Base-by-base conservation (phyloP, 805 yeast genomes). In the Candida insectorum region DNA sequence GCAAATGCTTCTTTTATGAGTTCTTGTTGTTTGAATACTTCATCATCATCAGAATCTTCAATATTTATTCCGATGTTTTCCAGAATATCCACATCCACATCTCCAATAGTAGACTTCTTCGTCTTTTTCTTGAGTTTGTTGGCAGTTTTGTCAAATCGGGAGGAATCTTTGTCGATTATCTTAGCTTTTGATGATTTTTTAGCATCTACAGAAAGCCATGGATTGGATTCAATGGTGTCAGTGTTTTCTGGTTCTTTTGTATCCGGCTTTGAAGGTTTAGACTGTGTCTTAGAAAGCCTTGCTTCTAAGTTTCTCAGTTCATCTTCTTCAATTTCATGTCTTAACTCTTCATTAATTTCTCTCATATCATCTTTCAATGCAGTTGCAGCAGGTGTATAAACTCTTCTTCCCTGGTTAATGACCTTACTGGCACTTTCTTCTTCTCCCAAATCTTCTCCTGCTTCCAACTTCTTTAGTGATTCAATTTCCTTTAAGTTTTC, bases 1-100 rank as follows among this genome's bases (percentile, higher is more conserved):
- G 97, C 97, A 70, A 93, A 93, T 0, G 97, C 98, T 53, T 88
- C 82, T 40, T 81, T 77, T 41, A 93, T 83, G 28, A 93, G 69
- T 34, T 86, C 89, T 44, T 79, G 78, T 52, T 88, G 95, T 46
- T 77, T 76, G 65, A 88, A 85, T 1, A 55, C 60, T 6, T 53
- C 62, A n/a, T n/a, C n/a, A 12, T 62, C 73, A 10, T 46, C 48
- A n/a, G 40, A 51, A 11, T 47, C 56, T 15, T 34, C 41, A 12
- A 36, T 31, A 17, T 39, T 41, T 16, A 43, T 20, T 21, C 53
- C 62, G 44, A 86, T 60, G 1, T 83, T 78, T 36, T 77, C 71
- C 15, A 67, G 63, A 49, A 75, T 63, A 43, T 72, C 77, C 36
- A 74, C 72, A 25, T 68, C 54, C 1, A 60, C 44, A 13, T 65